Base-by-base conservation (phyloP, 345 rosid genomes). In the Ceriops decandra region DNA sequence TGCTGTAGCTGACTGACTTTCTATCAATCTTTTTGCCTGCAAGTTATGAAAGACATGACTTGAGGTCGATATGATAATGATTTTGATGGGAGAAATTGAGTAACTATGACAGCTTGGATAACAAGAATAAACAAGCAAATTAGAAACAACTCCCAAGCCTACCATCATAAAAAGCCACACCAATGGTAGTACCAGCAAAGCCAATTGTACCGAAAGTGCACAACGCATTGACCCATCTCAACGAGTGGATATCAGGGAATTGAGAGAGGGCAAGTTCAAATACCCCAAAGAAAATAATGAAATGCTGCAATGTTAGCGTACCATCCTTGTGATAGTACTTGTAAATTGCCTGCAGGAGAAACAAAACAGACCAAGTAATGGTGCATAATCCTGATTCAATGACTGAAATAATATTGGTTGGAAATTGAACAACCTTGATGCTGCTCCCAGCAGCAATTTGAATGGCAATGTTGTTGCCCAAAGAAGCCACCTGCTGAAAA, bases 371-470 rank as follows among this genome's bases (percentile, higher is more conserved):
- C 19, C 35, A 68, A 42, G 31, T n/a, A 4, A 42, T 56, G 27
- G 32, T 8, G 17, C n/a, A 62, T 22, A n/a, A 21, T 16, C 20
- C 32, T 27, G 58, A 24, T 49, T 30, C 58, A 42, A 51, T 21
- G 5, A 32, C 15, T 20, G 22, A 52, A 24, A 2, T 33, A 69
- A 46, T 69, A 36, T n/a, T 15, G 9, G 24, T 0, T 6, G 47
- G 49, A 67, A 35, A 24, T 35, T 60, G 66, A 64, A 76, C 26
- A 16, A 82, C 86, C 81, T 79, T 85, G 28, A 85, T 82, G 72
- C 89, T 79, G 76, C 82, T 83, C 6, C 86, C 89, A 30, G 85
- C 83, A 42, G 87, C 85, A 64, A 78, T 83, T 84, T 85, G 85
- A 74, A 85, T 75, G 62, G 86, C 83, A 36, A 81, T 74, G 70